Evolutionary conservation across 192 early-diverging fungal genomes (phyloP).

Genomic region (Coemansia erecta): DNA sequence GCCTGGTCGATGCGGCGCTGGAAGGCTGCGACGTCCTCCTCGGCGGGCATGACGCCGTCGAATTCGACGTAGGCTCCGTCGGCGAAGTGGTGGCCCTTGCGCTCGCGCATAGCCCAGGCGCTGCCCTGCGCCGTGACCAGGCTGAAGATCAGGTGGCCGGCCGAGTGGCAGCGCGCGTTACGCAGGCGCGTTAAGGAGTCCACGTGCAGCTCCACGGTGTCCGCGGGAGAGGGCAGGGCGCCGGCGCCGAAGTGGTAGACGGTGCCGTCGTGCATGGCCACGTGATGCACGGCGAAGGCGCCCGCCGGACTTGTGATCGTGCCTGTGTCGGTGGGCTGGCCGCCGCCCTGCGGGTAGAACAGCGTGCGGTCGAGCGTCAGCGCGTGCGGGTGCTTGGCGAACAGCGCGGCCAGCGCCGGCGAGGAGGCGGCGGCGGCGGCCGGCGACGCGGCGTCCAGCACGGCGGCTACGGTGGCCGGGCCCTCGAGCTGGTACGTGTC

Average conservation of each 20-base stretch:
- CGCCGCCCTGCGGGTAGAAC: constrained; percentile 35
- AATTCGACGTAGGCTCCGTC: constrained; percentile 36
- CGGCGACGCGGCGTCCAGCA: neutral
- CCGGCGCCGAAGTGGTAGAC: constrained; percentile 18
- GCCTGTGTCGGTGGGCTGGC: constrained; percentile 29
- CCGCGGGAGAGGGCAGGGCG: neutral
- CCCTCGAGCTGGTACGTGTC: constrained; percentile 22
- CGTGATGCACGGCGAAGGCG: constrained; percentile 12
- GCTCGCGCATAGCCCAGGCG: constrained; percentile 16
- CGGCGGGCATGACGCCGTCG: constrained; percentile 14
- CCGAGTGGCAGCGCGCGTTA: constrained; percentile 33
- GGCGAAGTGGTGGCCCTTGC: constrained; percentile 27
- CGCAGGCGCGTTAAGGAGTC: constrained; percentile 11
- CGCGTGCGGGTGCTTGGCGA: constrained; percentile 14
- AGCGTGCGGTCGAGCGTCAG: constrained; percentile 21
- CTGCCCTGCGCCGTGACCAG: constrained; percentile 8
- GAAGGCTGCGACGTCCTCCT: constrained; percentile 1
- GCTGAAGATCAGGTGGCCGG: constrained; percentile 30
- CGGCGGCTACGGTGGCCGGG: constrained; percentile 3
- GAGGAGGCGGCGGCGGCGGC: neutral
- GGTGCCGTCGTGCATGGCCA: constrained; percentile 6
- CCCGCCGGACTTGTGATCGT: neutral
- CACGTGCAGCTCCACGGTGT: constrained; percentile 3
- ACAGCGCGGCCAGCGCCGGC: neutral
- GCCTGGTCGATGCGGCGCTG: constrained; percentile 11